Conservation (phyloP, 2,329 filamentous ascomycete species). For the Diaporthe sp. region DNA sequence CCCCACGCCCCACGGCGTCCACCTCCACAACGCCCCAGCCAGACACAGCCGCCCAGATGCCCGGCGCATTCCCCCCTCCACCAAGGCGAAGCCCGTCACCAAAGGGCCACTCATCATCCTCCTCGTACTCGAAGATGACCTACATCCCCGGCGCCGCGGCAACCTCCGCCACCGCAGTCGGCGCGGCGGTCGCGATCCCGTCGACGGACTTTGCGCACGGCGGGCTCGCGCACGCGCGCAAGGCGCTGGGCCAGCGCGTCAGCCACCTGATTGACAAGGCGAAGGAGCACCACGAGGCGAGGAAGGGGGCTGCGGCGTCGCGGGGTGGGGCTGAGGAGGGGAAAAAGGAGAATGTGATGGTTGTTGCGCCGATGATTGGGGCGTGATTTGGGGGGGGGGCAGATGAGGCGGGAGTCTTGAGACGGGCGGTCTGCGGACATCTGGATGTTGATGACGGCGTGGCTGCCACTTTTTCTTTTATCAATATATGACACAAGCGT, state of each 20-base stretch:
- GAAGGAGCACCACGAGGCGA: conserved; percentile 33
- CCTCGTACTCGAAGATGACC: conserved; percentile 18
- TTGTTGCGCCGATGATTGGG: conserved; percentile 13
- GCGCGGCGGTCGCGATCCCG: conserved; percentile 28
- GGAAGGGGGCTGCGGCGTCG: background rate
- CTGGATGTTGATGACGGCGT: background rate
- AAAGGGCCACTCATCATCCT: background rate
- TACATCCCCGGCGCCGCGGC: conserved; percentile 30
- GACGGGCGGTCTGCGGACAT: background rate
- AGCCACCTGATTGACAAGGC: conserved; percentile 31
- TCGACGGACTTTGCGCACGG: conserved; percentile 26
- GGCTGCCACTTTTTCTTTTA: background rate
- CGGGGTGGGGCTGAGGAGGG: background rate
- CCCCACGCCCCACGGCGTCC: conserved; percentile 19
- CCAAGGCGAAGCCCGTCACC: conserved; percentile 8
- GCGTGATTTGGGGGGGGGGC: background rate
- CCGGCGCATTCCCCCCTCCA: conserved; percentile 27
- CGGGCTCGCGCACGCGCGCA: conserved; percentile 30
- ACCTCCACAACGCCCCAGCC: conserved; percentile 8
- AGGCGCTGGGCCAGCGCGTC: conserved; percentile 30
- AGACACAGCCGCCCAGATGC: conserved; percentile 28
- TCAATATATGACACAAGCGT: background rate
- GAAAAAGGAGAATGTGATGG: conserved; percentile 1
- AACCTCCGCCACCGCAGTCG: conserved; percentile 28
- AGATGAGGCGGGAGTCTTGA: background rate